A percentile compares a stretch with the other conserved stretches of the same genome.
Evolutionary conservation across 352 stramenopile genomes (phyloP).

Genomic region (Phytophthora multivora): DNA sequence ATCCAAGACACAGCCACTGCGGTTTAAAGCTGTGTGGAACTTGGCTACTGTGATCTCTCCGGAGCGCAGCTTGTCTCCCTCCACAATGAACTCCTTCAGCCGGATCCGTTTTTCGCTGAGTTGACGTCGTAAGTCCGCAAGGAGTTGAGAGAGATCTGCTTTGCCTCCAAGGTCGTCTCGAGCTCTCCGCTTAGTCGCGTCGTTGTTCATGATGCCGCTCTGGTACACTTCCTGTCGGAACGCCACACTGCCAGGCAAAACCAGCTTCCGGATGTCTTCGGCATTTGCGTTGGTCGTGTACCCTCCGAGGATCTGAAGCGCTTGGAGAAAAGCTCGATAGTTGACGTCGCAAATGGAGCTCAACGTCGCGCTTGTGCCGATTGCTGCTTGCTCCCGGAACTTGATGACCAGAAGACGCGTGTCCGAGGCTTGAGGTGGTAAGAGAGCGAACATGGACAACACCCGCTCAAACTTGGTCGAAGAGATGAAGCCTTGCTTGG

Average conservation of each 20-base stretch:
- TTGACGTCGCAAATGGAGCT: slow-evolving; percentile 85
- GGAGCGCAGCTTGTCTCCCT: slow-evolving; percentile 80
- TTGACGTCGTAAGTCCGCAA: slow-evolving; percentile 69
- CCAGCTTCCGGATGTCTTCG: slow-evolving; percentile 26
- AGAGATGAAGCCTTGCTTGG: slow-evolving; percentile 81
- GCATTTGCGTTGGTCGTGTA: slow-evolving; percentile 12
- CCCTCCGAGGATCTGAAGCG: slow-evolving; percentile 53
- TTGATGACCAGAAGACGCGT: slow-evolving; percentile 71
- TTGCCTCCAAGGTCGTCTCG: slow-evolving; percentile 31
- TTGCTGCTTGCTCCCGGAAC: slow-evolving; percentile 67
- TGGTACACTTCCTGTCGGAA: slow-evolving; percentile 69
- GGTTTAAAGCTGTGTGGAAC: slow-evolving; percentile 86
- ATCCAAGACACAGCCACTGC: slow-evolving; percentile 72
- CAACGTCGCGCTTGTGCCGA: slow-evolving; percentile 46
- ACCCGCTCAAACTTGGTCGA: slow-evolving; percentile 83
- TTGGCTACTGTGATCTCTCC: slow-evolving; percentile 86
- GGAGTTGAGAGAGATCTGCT: slow-evolving; percentile 47
- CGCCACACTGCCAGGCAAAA: slow-evolving; percentile 57
- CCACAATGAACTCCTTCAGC: slow-evolving; percentile 83
- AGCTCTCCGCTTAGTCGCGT: slow-evolving; percentile 36
- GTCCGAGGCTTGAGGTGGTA: slow-evolving; percentile 53
- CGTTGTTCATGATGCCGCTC: slow-evolving; percentile 28
- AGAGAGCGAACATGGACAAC: slow-evolving; percentile 72
- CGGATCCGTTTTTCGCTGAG: slow-evolving; percentile 68
- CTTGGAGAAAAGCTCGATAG: slow-evolving; percentile 80